phyloP scores from a whole-genome alignment of 495 filamentous ascomycete genomes.

The Aspergillus avenaceus region DNA sequence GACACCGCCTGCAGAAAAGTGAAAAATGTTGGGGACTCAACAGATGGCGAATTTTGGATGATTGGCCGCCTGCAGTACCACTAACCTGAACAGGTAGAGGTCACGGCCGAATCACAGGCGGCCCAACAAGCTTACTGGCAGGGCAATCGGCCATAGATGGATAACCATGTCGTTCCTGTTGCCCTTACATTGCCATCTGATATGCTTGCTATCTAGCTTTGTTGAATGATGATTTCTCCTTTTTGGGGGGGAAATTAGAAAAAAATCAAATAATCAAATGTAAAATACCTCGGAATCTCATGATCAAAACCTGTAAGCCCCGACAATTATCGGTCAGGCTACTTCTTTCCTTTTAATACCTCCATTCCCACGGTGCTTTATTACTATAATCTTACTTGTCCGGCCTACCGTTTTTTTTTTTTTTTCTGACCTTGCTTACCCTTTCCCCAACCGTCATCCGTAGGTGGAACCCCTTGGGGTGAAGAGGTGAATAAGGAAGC shows the following conservation, averaged over 20 bases:
- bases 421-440: no score
- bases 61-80: slow-evolving; percentile 5
- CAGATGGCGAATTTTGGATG: slow-evolving; percentile 4
- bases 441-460: slow-evolving; percentile 22
- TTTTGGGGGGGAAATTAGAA: no score
- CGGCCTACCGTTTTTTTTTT: slow-evolving; percentile 10
- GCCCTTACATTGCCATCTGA: not conserved
- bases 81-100: slow-evolving; percentile 8
- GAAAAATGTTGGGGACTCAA: slow-evolving; percentile 28
- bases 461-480: slow-evolving; percentile 16
- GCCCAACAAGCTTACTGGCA: slow-evolving; percentile 29
- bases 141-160: not conserved
- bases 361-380: not conserved
- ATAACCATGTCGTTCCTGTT: not conserved
- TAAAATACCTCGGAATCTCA: slow-evolving; percentile 38
- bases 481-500: slow-evolving; percentile 5
- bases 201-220: not conserved
- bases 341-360: slow-evolving; percentile 6
- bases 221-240: not conserved
- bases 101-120: slow-evolving; percentile 8
- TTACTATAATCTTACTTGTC: slow-evolving; percentile 3
- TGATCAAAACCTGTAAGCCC: slow-evolving; percentile 17
- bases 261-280: not conserved
- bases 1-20: slow-evolving; percentile 12
- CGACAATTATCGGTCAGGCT: slow-evolving; percentile 1